Evolutionary conservation across 345 rosid genomes (phyloP), one percentile per base, ranked within the genome.

Genomic region (thale cress (Arabidopsis thaliana)): DNA sequence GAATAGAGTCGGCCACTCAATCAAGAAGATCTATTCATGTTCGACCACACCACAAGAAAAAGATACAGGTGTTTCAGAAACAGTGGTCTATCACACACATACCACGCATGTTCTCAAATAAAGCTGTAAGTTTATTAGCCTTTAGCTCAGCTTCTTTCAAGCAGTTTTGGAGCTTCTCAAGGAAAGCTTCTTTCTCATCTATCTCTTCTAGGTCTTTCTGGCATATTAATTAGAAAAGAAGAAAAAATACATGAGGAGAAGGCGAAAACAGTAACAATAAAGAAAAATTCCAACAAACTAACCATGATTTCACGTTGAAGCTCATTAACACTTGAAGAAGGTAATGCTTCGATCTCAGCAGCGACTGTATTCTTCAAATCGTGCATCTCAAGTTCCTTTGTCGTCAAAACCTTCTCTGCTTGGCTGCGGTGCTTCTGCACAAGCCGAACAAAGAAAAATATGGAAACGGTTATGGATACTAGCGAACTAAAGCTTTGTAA

Each of bases 301-400:
- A 95, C 97, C 55, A 86, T 83, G 77, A 92, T 88, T 82, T 95
- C 99, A 84, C 82, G 85, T 64, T 60, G 80, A 79, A 89, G 91
- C 83, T 95, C 97, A 69, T 89, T 87, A 76, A 89, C 89, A 74
- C 81, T 82, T 77, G 92, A 85, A 52, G 76, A 77, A 59, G 88
- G 45, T 58, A 84, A 65, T 59, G 78, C 22, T 63, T 76, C 83
- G 40, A 82, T 78, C 71, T 85, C 91, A 34, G 81, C 80, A 71
- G 63, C 84, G 67, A 63, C 56, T 59, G 87, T 84, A 5, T 83
- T 90, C 83, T 87, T 80, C 58, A 76, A 23, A 73, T 95, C 99
- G 80, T 69, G 85, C 76, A 87, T 78, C 59, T 77, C 88, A 33
- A 86, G 74, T 49, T 83, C 81, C 85, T 84, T 88, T 52, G 85